Conservation (phyloP, 257 asterid species). For the Solanum paucissectum region DNA sequence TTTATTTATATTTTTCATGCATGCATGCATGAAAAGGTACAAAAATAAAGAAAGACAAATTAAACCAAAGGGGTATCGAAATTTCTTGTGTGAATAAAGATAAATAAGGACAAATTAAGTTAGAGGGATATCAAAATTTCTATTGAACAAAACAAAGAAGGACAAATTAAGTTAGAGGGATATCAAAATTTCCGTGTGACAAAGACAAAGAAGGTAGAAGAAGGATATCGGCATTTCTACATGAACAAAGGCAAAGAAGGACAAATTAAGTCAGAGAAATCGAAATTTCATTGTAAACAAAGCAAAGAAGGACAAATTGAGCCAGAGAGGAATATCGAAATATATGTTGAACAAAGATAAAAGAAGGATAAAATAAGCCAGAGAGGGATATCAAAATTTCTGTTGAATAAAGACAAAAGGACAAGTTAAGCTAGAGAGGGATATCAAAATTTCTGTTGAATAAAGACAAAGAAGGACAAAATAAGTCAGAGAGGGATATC, state of each 20-base stretch:
- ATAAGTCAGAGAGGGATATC: background rate
- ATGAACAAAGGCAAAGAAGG: background rate
- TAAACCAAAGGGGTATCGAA: background rate
- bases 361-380: background rate
- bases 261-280: background rate
- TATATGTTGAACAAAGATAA: background rate
- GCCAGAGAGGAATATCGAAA: background rate
- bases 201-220: background rate
- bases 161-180: background rate
- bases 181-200: background rate
- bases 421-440: background rate
- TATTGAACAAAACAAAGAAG: background rate
- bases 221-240: background rate
- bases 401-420: background rate
- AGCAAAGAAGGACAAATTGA: background rate
- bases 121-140: background rate
- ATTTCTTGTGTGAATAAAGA: no score
- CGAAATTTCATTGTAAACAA: background rate
- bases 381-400: background rate
- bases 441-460: background rate
- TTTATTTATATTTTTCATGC: background rate
- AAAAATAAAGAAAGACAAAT: background rate
- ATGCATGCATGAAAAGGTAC: background rate
- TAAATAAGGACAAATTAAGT: background rate
- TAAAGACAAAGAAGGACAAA: background rate